phyloP scores from a whole-genome alignment of 1,139 yeast species.

The Arxiozyma slooffiae region DNA sequence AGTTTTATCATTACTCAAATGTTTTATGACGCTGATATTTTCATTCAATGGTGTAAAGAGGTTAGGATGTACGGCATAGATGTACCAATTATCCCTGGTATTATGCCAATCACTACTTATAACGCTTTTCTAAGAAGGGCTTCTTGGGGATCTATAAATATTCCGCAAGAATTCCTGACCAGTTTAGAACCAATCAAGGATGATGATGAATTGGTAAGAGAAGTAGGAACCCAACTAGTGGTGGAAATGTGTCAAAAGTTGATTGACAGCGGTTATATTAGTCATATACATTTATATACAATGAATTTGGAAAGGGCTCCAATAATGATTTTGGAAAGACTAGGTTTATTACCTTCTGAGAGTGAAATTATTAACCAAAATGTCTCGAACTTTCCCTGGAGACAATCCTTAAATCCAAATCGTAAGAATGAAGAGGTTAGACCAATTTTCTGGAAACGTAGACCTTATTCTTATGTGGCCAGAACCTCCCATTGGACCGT shows the following conservation, averaged over 20 bases:
- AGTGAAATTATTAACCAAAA: constrained; percentile 13
- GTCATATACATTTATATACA: constrained; percentile 88
- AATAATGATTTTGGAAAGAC: constrained; percentile 71
- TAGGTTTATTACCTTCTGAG: constrained; percentile 42
- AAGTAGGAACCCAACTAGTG: constrained; percentile 72
- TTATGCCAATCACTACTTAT: constrained; percentile 95
- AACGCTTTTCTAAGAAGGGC: constrained; percentile 89
- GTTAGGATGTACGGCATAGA: constrained; percentile 68
- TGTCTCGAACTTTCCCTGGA: constrained; percentile 59
- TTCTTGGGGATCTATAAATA: constrained; percentile 76
- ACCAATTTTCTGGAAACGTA: constrained; percentile 93
- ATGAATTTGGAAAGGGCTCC: constrained; percentile 93
- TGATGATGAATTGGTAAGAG: constrained; percentile 82
- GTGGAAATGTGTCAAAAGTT: constrained; percentile 74
- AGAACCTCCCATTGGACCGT: constrained; percentile 81
- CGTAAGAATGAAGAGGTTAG: constrained; percentile 77
- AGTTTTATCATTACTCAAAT: constrained; percentile 87
- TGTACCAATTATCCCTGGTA: constrained; percentile 91
- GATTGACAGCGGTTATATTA: constrained; percentile 60
- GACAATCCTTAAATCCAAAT: constrained; percentile 75
- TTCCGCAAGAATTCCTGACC: constrained; percentile 67
- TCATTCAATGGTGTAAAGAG: constrained; percentile 68
- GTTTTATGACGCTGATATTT: constrained; percentile 81
- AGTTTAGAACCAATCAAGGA: constrained; percentile 76
- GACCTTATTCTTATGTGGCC: constrained; percentile 81